Conservation (phyloP, 139 green algal genomes). For the Pseudopediastrum boryanum region DNA sequence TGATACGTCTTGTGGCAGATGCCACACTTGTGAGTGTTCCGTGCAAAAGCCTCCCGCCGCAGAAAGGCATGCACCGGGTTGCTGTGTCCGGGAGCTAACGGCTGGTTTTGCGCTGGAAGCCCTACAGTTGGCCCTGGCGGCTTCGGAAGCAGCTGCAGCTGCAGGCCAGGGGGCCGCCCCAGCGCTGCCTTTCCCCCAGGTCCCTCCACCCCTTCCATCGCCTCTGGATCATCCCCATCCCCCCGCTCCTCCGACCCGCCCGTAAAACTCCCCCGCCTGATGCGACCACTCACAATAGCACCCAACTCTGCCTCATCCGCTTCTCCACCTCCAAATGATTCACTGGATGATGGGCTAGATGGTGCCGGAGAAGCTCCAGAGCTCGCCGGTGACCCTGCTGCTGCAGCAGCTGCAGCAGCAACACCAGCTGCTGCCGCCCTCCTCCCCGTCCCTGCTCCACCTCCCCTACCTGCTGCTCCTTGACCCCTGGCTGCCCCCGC, state of each 20-base stretch:
- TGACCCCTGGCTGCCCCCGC: background rate
- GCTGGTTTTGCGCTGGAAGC: background rate
- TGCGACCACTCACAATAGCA: too few species aligned
- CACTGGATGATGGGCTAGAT: too few species aligned
- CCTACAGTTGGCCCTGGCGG: background rate
- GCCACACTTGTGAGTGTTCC: conserved; percentile 41
- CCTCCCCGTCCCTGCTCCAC: background rate
- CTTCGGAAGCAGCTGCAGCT: background rate
- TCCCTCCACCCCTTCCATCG: conserved; percentile 5
- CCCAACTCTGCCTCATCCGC: too few species aligned
- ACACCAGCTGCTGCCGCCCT: background rate
- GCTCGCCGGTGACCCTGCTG: too few species aligned
- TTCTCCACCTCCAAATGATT: too few species aligned
- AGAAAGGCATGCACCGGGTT: conserved; percentile 35
- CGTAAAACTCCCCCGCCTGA: too few species aligned
- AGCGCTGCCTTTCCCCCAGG: background rate
- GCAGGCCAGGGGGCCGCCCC: background rate
- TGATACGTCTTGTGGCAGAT: conserved; percentile 46
- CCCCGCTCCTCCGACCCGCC: too few species aligned
- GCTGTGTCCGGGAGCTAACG: background rate
- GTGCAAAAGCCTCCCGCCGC: conserved; percentile 24
- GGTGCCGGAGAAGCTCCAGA: too few species aligned
- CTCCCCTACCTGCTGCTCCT: background rate
- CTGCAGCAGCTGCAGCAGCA: background rate
- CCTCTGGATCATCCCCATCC: too few species aligned